Conservation (phyloP, 148 eudicot species). For the Arbutus unedo region DNA sequence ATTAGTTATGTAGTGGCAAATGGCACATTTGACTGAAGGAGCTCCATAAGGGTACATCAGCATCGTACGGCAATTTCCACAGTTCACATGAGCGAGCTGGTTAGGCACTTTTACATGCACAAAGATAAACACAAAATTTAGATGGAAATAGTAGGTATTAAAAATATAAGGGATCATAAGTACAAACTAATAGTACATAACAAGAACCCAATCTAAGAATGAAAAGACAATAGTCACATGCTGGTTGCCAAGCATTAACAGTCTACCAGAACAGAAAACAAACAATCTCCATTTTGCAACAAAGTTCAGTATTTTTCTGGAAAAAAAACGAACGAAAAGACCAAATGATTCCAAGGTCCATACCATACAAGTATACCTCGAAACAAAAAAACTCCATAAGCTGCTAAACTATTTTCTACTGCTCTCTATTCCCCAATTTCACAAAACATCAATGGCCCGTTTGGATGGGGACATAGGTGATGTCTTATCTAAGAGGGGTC, state of each 20-base stretch:
- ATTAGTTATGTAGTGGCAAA: conserved; percentile 77
- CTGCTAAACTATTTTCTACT: background rate
- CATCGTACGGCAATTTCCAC: conserved; percentile 71
- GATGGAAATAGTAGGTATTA: background rate
- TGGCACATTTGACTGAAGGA: conserved; percentile 87
- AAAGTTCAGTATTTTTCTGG: background rate
- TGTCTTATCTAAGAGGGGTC: too few relatives aligned
- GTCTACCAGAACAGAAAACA: background rate
- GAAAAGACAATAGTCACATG: background rate
- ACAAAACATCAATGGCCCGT: background rate
- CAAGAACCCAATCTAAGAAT: background rate
- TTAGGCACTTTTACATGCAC: conserved; percentile 37
- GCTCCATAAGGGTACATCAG: conserved; percentile 94
- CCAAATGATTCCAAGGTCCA: background rate
- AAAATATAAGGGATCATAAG: background rate
- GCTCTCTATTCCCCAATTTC: background rate
- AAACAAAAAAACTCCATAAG: background rate
- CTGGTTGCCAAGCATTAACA: background rate
- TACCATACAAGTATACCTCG: background rate
- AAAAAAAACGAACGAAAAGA: background rate
- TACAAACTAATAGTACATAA: background rate
- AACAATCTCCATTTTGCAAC: background rate
- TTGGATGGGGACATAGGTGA: too few relatives aligned
- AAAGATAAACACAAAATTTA: conserved; percentile 9
- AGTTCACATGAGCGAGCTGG: conserved; percentile 69